Evolutionary conservation across 805 yeast genomes (phyloP), one percentile per base, ranked within the genome.

Genomic region (Suhomyces emberorum): DNA sequence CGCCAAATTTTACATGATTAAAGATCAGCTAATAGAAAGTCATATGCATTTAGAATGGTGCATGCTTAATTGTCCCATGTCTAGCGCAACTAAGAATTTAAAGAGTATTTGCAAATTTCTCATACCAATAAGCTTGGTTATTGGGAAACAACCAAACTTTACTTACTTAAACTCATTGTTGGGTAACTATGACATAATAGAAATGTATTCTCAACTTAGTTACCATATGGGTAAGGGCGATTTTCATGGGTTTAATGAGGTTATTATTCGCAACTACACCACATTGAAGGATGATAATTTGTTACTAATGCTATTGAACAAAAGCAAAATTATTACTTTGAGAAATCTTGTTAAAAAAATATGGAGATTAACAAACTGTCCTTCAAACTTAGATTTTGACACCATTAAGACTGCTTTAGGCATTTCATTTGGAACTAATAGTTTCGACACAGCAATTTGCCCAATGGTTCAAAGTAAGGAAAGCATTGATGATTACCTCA

Each of bases 1-100:
- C 30, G 79, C 79, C 3, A 65, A 76, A 29, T 82, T 69, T 42
- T 73, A 77, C 48, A 48, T 79, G 38, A 65, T 74, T 10, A 81
- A 79, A 39, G 69, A 72, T 39, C 74, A 72, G 43, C 61, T 74
- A 24, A 57, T 62, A 17, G 69, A 65, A 32, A 67, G 79, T 2
- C 76, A 57, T 42, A 49, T 54, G 21, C 84, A 82, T 50, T 59
- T 83, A 23, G 48, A 55, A n/a, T 76, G 79, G 76, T 74, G 85
- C 26, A 74, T 72, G 32, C 39, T 47, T 3, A 57, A 67, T 29
- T 61, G 74, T 33, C 66, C 69, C 0, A 10, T 42, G 2, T 6
- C 6, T 5, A 43, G 54, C 3, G 55, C 62, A 26, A 55, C 64
- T 10, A 52, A 59, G 24, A 64, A 80, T 4, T 54, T 81, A 22